These are phyloP conservation scores for Dissophora ornata DNA, from an alignment of 192 early-diverging fungal species.

Conservation along the genomic window DNA sequence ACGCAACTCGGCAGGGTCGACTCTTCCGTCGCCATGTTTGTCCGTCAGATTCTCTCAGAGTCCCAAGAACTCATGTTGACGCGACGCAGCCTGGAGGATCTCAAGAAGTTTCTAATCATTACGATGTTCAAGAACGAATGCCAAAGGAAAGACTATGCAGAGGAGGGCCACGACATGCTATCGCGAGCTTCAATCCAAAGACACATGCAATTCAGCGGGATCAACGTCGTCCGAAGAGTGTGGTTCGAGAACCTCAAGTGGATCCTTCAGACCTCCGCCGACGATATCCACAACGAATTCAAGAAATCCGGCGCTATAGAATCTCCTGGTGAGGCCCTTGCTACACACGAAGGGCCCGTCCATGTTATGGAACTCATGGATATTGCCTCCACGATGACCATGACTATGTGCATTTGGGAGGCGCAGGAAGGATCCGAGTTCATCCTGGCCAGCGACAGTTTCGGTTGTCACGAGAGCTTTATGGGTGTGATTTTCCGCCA, in stretches of 20 bases:
- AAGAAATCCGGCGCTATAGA: not conserved
- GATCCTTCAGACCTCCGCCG: slow-evolving; percentile 30
- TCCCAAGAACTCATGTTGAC: slow-evolving; percentile 10
- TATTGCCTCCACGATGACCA: not conserved
- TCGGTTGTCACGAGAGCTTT: slow-evolving; percentile 44
- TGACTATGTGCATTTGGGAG: slow-evolving; percentile 48
- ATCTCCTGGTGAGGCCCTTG: not conserved
- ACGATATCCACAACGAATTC: slow-evolving; percentile 7
- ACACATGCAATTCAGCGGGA: slow-evolving; percentile 33
- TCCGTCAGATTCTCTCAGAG: slow-evolving; percentile 12
- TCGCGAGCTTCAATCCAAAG: slow-evolving; percentile 5
- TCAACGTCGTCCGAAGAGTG: slow-evolving; percentile 21
- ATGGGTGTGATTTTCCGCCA: slow-evolving; percentile 10
- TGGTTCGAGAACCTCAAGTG: slow-evolving; percentile 54
- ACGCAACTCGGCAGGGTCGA: slow-evolving; percentile 31
- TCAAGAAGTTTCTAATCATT: slow-evolving; percentile 41
- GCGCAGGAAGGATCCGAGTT: slow-evolving; percentile 52
- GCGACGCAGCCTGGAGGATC: slow-evolving; percentile 17
- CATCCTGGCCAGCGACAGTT: slow-evolving; percentile 43
- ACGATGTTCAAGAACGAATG: slow-evolving; percentile 34
- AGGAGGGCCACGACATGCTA: not conserved
- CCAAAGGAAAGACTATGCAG: slow-evolving; percentile 28
- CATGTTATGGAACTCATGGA: slow-evolving; percentile 16
- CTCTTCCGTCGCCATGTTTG: slow-evolving; percentile 13
- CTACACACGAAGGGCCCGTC: slow-evolving; percentile 17